phyloP scores from a whole-genome alignment of 306 rosid species.

The Begonia peltatifolia region DNA sequence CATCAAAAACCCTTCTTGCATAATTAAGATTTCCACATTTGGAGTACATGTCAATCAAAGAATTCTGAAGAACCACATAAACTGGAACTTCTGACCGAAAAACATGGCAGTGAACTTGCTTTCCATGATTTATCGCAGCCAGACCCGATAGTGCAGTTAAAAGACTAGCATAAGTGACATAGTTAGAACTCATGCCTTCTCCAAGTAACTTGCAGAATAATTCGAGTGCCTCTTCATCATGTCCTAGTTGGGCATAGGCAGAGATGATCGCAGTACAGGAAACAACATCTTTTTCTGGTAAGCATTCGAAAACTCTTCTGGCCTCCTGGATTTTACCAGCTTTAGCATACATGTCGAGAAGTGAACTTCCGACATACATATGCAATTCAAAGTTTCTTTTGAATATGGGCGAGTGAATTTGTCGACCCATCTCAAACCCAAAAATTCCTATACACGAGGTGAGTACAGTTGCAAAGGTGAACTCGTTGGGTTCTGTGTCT shows the following conservation, averaged over 20 bases:
- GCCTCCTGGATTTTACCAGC: slow-evolving; percentile 65
- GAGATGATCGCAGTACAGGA: slow-evolving; percentile 77
- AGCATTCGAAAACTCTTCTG: slow-evolving; percentile 36
- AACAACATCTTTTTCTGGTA: slow-evolving; percentile 80
- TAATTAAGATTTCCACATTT: slow-evolving; percentile 74
- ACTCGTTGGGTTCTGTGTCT: slow-evolving; percentile 71
- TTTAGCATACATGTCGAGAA: slow-evolving; percentile 89
- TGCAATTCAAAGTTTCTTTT: slow-evolving; percentile 46
- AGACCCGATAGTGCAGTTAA: slow-evolving; percentile 81
- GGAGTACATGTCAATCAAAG: slow-evolving; percentile 85
- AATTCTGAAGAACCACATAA: slow-evolving; percentile 66
- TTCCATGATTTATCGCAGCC: slow-evolving; percentile 78
- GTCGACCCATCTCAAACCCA: slow-evolving; percentile 47
- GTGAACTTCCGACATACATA: slow-evolving; percentile 78
- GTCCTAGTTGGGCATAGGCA: slow-evolving; percentile 80
- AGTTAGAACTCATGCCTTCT: slow-evolving; percentile 72
- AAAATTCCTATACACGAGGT: slow-evolving; percentile 51
- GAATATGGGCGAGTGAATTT: slow-evolving; percentile 55
- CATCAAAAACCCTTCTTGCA: slow-evolving; percentile 52
- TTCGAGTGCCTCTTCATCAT: slow-evolving; percentile 59
- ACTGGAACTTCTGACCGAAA: slow-evolving; percentile 44
- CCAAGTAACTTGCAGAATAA: slow-evolving; percentile 48
- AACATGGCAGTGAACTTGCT: slow-evolving; percentile 64
- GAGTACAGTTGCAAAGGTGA: slow-evolving; percentile 67
- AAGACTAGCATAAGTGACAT: slow-evolving; percentile 68